phyloP scores from a whole-genome alignment of 768 basidiomycete species.

The Boletus fagicola region DNA sequence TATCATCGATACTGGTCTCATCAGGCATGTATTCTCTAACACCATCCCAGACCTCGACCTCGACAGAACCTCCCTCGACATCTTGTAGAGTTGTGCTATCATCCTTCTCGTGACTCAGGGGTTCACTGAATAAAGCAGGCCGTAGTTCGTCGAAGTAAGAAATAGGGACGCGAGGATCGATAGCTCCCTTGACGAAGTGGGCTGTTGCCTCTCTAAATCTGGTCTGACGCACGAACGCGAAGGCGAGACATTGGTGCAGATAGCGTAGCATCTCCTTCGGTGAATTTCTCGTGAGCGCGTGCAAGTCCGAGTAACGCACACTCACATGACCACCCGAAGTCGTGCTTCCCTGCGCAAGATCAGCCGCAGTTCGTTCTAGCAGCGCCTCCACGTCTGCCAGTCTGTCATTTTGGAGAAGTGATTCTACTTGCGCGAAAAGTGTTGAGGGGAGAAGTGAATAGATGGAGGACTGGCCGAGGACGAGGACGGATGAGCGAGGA shows the following conservation, averaged over 20 bases:
- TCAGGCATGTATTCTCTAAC: constrained; percentile 67
- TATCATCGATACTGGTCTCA: constrained; percentile 72
- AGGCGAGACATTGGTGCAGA: constrained; percentile 79
- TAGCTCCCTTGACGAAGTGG: constrained; percentile 71
- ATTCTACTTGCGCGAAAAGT: constrained; percentile 68
- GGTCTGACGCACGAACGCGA: constrained; percentile 74
- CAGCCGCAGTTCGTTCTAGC: constrained; percentile 53
- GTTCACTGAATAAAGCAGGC: constrained; percentile 51
- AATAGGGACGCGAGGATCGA: constrained; percentile 82
- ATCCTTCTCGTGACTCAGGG: neutral
- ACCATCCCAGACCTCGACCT: constrained; percentile 72
- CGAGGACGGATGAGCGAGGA: constrained; percentile 66
- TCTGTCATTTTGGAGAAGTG: constrained; percentile 60
- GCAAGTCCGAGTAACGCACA: neutral
- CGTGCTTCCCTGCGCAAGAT: constrained; percentile 12
- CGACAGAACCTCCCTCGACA: constrained; percentile 38
- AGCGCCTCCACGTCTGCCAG: constrained; percentile 64
- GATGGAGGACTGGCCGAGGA: constrained; percentile 58
- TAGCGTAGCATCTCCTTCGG: constrained; percentile 70
- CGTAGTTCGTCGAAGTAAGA: constrained; percentile 79
- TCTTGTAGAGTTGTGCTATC: neutral
- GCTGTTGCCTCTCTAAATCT: constrained; percentile 81
- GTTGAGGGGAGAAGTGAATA: constrained; percentile 70
- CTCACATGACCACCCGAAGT: constrained; percentile 11
- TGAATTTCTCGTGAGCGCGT: constrained; percentile 8